Conservation (phyloP, 495 filamentous ascomycete species). For the Hypoxylon fragiforme region DNA sequence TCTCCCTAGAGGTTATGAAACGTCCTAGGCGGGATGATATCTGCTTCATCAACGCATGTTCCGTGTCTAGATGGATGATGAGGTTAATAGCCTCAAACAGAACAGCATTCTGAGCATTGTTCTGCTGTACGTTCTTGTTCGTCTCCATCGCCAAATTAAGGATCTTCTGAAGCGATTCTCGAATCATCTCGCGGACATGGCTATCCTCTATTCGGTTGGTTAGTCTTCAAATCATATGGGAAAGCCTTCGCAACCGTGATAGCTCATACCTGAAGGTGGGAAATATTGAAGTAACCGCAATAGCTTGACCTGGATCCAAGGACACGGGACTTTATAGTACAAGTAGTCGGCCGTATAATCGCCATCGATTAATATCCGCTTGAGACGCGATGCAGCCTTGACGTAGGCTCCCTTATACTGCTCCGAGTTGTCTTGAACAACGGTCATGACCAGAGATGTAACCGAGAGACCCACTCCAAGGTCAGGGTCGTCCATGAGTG, state of each 20-base stretch:
- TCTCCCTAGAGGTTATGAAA: slow-evolving; percentile 96
- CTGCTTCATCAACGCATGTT: slow-evolving; percentile 93
- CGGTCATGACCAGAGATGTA: slow-evolving; percentile 93
- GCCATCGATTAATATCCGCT: slow-evolving; percentile 84
- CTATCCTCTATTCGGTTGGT: slow-evolving; percentile 71
- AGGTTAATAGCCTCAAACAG: slow-evolving; percentile 99
- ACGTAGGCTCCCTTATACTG: slow-evolving; percentile 92
- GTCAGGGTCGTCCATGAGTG: slow-evolving; percentile 95
- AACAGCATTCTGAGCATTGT: slow-evolving; percentile 98
- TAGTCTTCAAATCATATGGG: slow-evolving; percentile 7
- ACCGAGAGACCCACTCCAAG: slow-evolving; percentile 94
- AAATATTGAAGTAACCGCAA: slow-evolving; percentile 92
- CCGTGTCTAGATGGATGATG: slow-evolving; percentile 97
- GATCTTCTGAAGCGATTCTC: slow-evolving; percentile 87
- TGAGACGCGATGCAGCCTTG: slow-evolving; percentile 87
- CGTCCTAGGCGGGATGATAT: slow-evolving; percentile 92
- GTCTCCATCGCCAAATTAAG: slow-evolving; percentile 88
- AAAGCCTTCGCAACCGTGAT: not conserved
- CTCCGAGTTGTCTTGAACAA: slow-evolving; percentile 90
- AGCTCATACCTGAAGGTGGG: slow-evolving; percentile 79
- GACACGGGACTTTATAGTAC: slow-evolving; percentile 98
- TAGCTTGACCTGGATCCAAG: slow-evolving; percentile 97
- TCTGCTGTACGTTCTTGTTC: slow-evolving; percentile 98
- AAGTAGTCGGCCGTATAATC: slow-evolving; percentile 87
- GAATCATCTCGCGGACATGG: slow-evolving; percentile 87